Conservation (phyloP, 257 asterid genomes). For the Gentiana macrophylla region DNA sequence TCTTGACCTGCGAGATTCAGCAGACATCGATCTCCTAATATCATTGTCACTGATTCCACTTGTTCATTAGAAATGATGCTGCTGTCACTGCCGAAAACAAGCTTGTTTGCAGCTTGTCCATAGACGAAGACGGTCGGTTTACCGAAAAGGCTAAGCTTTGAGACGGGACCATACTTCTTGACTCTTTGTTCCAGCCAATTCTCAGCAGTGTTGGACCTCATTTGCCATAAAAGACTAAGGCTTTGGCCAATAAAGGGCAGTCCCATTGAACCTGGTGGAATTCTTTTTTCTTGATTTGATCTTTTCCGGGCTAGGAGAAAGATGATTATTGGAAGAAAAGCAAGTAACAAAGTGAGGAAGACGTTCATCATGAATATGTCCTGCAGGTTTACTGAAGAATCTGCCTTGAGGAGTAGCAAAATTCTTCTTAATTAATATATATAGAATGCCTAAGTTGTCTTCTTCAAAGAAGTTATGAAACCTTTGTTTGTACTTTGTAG, state of each 20-base stretch:
- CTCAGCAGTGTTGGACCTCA: conserved; percentile 56
- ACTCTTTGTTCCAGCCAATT: conserved; percentile 42
- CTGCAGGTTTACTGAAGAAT: too few relatives aligned
- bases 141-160: conserved; percentile 54
- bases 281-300: conserved; percentile 8
- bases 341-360: conserved; percentile 10
- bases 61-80: conserved; percentile 33
- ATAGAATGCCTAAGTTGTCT: too few relatives aligned
- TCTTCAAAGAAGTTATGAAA: too few relatives aligned
- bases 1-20: conserved; percentile 39
- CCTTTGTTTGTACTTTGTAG: too few relatives aligned
- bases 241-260: conserved; percentile 52
- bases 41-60: conserved; percentile 40
- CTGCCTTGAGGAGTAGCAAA: too few relatives aligned
- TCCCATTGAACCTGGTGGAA: conserved; percentile 65
- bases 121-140: conserved; percentile 44
- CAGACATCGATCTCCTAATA: conserved; percentile 40
- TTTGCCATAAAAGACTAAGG: conserved; percentile 41
- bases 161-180: conserved; percentile 35
- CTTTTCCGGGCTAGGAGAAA: conserved; percentile 12
- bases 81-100: conserved; percentile 35
- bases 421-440: too few relatives aligned
- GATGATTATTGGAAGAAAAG: conserved; percentile 22
- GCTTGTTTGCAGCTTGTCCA: conserved; percentile 60
- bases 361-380: neutral